Evolutionary conservation across 2,329 filamentous ascomycete genomes (phyloP).

Genomic region (Acrodontium crateriforme): DNA sequence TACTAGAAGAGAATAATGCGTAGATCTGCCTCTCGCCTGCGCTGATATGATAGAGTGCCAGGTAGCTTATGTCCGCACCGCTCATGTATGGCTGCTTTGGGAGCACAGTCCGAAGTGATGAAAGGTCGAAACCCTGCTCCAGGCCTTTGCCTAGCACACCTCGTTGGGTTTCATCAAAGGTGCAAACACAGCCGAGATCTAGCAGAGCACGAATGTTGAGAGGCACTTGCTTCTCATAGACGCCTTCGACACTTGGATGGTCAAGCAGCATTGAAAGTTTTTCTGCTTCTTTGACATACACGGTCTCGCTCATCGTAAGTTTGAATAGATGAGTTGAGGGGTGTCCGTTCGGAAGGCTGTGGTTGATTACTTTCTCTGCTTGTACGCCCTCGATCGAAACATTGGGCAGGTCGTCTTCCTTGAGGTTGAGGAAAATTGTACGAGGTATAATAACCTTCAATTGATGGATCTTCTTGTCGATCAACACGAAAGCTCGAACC

Average conservation of each 20-base stretch:
- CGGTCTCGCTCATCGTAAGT: slow-evolving; percentile 74
- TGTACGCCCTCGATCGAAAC: slow-evolving; percentile 74
- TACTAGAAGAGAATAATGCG: slow-evolving; percentile 75
- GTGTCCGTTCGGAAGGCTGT: slow-evolving; percentile 89
- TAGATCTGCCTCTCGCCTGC: slow-evolving; percentile 88
- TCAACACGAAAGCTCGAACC: slow-evolving; percentile 78
- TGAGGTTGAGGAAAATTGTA: slow-evolving; percentile 83
- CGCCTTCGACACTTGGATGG: slow-evolving; percentile 87
- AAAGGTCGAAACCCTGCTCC: slow-evolving; percentile 84
- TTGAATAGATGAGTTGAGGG: slow-evolving; percentile 90
- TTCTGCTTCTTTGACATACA: slow-evolving; percentile 71
- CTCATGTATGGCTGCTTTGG: slow-evolving; percentile 63
- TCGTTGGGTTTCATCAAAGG: slow-evolving; percentile 79
- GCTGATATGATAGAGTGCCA: slow-evolving; percentile 86
- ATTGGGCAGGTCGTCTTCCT: slow-evolving; percentile 72
- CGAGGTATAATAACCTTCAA: slow-evolving; percentile 82
- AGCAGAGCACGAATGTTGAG: slow-evolving; percentile 76
- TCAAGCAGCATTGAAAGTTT: slow-evolving; percentile 76
- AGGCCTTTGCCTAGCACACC: slow-evolving; percentile 86
- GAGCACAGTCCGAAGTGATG: slow-evolving; percentile 54
- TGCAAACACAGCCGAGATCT: slow-evolving; percentile 79
- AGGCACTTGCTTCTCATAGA: slow-evolving; percentile 90
- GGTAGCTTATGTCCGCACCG: slow-evolving; percentile 56
- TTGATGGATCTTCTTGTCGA: slow-evolving; percentile 80
- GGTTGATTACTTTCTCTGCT: slow-evolving; percentile 84